phyloP scores from a whole-genome alignment of 306 rosid species.

The Cicer yamashitae region DNA sequence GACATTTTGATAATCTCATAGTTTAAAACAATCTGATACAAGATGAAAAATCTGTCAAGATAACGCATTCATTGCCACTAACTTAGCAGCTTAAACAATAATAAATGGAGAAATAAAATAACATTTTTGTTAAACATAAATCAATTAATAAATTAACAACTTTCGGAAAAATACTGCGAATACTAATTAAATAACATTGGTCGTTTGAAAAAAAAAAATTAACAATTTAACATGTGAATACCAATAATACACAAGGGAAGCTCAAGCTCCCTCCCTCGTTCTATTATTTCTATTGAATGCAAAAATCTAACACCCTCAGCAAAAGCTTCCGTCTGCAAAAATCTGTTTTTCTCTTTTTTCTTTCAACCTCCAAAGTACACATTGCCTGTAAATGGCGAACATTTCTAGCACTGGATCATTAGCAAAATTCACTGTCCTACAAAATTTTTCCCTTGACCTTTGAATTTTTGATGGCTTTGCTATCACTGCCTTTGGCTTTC shows the following conservation, averaged over 20 bases:
- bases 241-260: background rate
- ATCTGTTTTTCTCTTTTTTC: background rate
- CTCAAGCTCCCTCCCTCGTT: constrained; percentile 2
- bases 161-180: too few relatives aligned
- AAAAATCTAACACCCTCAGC: too few relatives aligned
- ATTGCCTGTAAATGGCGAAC: constrained; percentile 38
- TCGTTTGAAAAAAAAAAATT: background rate
- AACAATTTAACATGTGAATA: background rate
- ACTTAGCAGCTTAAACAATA: background rate
- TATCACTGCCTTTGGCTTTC: constrained; percentile 47
- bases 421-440: constrained; percentile 19
- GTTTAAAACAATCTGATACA: background rate
- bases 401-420: constrained; percentile 18
- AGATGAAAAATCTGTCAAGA: background rate
- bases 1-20: too few relatives aligned
- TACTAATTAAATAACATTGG: too few relatives aligned
- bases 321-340: background rate
- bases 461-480: constrained; percentile 51
- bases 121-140: background rate
- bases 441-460: constrained; percentile 35
- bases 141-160: background rate
- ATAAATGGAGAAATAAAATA: background rate
- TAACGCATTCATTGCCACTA: background rate
- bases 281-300: constrained; percentile 3
- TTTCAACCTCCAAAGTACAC: background rate